Percentiles rank a stretch among this genome's conserved stretches.
Evolutionary conservation across 192 early-diverging fungal genomes (phyloP).

Genomic region (Irineochytrium annulatum): DNA sequence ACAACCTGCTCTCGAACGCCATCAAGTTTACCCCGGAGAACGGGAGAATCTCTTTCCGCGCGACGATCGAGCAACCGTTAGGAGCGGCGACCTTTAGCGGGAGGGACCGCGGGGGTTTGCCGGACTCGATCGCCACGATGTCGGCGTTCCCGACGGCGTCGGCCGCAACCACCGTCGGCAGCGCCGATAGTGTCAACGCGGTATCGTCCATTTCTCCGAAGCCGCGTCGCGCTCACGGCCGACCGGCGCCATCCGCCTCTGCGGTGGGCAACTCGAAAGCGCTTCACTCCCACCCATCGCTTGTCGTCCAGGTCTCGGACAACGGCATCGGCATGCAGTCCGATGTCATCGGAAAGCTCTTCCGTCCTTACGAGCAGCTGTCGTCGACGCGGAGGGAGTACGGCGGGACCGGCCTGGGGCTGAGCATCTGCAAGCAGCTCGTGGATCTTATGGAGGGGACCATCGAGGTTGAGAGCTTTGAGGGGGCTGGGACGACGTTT

Average conservation of each 20-base stretch:
- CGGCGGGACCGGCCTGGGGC: conserved; percentile 80
- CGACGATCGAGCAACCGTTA: background rate
- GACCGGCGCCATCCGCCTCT: too few relatives aligned
- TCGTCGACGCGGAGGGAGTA: conserved; percentile 47
- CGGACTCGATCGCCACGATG: too few relatives aligned
- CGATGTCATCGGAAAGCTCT: conserved; percentile 3
- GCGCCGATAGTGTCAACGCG: too few relatives aligned
- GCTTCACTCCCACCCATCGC: background rate
- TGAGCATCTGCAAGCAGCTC: conserved; percentile 80
- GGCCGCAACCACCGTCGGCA: too few relatives aligned
- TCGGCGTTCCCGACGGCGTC: too few relatives aligned
- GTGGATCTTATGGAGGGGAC: conserved; percentile 14
- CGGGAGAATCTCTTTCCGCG: conserved; percentile 3
- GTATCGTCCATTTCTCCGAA: too few relatives aligned
- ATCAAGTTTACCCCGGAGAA: conserved; percentile 11
- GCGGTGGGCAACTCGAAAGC: background rate
- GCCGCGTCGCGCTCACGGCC: too few relatives aligned
- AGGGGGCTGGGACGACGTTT: conserved; percentile 7
- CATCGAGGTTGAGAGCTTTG: conserved; percentile 6
- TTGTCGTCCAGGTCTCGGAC: background rate
- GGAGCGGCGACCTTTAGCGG: too few relatives aligned
- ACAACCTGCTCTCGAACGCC: conserved; percentile 12
- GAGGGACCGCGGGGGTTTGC: too few relatives aligned
- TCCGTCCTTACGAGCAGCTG: conserved; percentile 5
- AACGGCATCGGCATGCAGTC: conserved; percentile 3